Conservation (phyloP, 1,139 yeast genomes). For the Magnusiomyces suaveolens region DNA sequence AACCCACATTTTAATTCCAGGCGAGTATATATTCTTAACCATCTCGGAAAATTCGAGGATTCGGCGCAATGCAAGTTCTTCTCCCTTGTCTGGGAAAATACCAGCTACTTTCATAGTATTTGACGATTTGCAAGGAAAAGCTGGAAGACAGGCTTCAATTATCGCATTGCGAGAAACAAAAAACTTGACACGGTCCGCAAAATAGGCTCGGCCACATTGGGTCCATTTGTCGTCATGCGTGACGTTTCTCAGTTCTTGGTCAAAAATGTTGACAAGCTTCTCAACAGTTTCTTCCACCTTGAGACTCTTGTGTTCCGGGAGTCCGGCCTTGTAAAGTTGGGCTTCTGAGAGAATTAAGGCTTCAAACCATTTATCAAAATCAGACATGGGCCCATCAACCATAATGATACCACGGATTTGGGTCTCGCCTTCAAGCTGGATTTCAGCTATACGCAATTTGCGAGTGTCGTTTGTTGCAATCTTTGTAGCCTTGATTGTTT, state of each 20-base stretch:
- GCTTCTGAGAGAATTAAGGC: constrained; percentile 9
- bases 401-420: constrained; percentile 12
- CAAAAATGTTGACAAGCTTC: constrained; percentile 2
- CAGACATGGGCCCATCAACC: constrained; percentile 6
- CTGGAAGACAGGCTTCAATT: constrained; percentile 15
- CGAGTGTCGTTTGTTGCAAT: not conserved
- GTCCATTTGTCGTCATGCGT: constrained; percentile 14
- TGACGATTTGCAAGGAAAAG: constrained; percentile 16
- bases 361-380: constrained; percentile 15
- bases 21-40: constrained; percentile 10
- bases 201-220: constrained; percentile 9
- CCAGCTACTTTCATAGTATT: constrained; percentile 14
- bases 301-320: not conserved
- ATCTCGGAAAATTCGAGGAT: constrained; percentile 9
- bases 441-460: constrained; percentile 11
- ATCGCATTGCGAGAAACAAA: constrained; percentile 9
- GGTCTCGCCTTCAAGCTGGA: constrained; percentile 5
- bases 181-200: constrained; percentile 8
- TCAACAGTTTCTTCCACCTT: not conserved
- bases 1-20: constrained; percentile 15
- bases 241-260: constrained; percentile 13
- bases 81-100: constrained; percentile 13
- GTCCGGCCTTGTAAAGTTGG: not conserved
- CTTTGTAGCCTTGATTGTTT: not conserved
- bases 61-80: constrained; percentile 14